A percentile compares a stretch with the other conserved stretches of the same genome.
Evolutionary conservation across 2,329 filamentous ascomycete genomes (phyloP).

Genomic region (Ophiostoma himal-ulmi): DNA sequence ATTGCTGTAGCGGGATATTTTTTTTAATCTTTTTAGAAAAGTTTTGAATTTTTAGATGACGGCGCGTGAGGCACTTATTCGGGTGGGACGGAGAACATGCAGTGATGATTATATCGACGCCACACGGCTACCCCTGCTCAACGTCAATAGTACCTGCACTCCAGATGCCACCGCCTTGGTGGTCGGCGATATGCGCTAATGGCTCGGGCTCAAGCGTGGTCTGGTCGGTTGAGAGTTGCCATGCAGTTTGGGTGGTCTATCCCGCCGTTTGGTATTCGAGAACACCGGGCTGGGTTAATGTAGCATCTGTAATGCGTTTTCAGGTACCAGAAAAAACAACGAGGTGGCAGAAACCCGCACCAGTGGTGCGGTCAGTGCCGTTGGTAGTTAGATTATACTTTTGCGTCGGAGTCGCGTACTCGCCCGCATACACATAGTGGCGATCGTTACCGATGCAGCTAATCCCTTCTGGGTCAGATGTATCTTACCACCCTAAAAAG

Average conservation of each 20-base stretch:
- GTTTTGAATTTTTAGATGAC: no score
- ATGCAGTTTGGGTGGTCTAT: neutral
- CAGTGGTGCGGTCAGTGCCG: neutral
- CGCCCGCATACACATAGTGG: neutral
- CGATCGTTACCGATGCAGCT: neutral
- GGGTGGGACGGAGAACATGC: neutral
- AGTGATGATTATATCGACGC: neutral
- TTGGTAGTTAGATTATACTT: neutral
- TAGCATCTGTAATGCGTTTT: neutral
- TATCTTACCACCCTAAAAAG: neutral
- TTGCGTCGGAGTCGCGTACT: neutral
- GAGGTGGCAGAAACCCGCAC: neutral
- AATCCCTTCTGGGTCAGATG: neutral
- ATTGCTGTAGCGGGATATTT: neutral
- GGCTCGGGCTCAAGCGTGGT: conserved; percentile 2
- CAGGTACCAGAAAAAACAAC: neutral
- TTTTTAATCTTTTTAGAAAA: no score
- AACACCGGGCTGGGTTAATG: neutral
- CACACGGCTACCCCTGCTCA: neutral
- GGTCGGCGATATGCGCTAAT: neutral
- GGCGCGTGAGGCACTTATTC: neutral
- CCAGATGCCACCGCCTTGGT: neutral
- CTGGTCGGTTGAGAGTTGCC: neutral
- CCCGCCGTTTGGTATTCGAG: neutral
- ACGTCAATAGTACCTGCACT: neutral